Percentiles rank a stretch among this genome's conserved stretches.
Evolutionary conservation across 192 early-diverging fungal species (phyloP).

Genomic region (Gryganskiella cystojenkinii): DNA sequence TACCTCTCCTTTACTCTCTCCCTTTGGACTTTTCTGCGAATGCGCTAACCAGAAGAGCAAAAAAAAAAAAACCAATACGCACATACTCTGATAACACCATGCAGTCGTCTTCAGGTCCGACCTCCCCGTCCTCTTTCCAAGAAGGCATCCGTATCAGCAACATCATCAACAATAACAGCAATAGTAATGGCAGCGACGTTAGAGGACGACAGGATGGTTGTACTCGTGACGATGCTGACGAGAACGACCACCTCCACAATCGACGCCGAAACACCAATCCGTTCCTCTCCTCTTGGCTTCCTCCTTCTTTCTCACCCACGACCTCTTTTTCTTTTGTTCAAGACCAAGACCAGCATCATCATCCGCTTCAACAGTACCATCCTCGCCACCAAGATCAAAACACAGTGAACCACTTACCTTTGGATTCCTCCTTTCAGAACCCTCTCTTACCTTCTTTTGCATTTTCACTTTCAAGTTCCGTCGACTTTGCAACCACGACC

Average conservation of each 20-base stretch:
- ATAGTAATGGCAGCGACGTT: too few relatives aligned
- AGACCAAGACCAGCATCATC: not conserved
- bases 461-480: too few relatives aligned
- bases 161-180: too few relatives aligned
- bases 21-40: not conserved
- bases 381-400: not conserved
- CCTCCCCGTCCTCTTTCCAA: too few relatives aligned
- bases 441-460: conserved; percentile 4
- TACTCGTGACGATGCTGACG: too few relatives aligned
- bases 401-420: not conserved
- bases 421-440: not conserved
- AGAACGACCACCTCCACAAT: too few relatives aligned
- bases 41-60: too few relatives aligned
- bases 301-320: not conserved
- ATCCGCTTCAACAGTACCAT: not conserved
- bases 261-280: not conserved
- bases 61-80: too few relatives aligned
- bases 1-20: not conserved
- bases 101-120: not conserved
- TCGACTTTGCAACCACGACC: too few relatives aligned
- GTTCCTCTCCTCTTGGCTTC: not conserved
- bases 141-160: too few relatives aligned
- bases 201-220: too few relatives aligned
- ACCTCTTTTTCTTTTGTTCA: not conserved
- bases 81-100: too few relatives aligned